Percentiles rank a stretch among this genome's conserved stretches.
Conservation (phyloP, 179 eudicot species). For the Beta macrorhiza region DNA sequence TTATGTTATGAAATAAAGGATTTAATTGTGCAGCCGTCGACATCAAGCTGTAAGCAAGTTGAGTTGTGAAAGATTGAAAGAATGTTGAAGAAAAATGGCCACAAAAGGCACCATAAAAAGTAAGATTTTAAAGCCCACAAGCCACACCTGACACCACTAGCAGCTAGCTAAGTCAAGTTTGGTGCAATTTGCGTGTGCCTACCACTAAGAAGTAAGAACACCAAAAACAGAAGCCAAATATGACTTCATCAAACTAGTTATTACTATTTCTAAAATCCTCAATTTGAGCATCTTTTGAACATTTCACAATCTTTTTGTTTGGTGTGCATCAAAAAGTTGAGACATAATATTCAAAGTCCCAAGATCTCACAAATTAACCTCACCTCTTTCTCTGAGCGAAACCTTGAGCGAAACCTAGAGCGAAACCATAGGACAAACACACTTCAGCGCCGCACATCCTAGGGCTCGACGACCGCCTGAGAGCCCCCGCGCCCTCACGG, state of each 20-base stretch:
- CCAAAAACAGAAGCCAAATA: neutral
- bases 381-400: too few relatives aligned
- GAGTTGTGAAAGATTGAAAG: neutral
- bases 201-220: neutral
- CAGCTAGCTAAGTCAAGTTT: neutral
- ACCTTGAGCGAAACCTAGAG: too few relatives aligned
- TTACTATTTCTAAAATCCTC: neutral
- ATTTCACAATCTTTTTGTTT: conserved; percentile 1
- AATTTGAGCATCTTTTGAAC: neutral
- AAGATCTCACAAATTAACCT: too few relatives aligned
- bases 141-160: neutral
- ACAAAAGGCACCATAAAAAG: conserved; percentile 2
- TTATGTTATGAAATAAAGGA: too few relatives aligned
- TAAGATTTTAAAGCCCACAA: neutral
- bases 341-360: too few relatives aligned
- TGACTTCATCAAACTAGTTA: conserved; percentile 1
- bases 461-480: too few relatives aligned
- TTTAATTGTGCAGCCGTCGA: neutral
- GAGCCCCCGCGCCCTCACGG: too few relatives aligned
- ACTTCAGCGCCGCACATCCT: too few relatives aligned
- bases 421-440: too few relatives aligned
- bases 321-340: neutral
- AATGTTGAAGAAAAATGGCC: neutral
- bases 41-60: neutral
- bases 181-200: neutral